A percentile compares a stretch with the other conserved stretches of the same genome.
Conservation (phyloP, 2,329 filamentous ascomycete species). For the Exophiala bonariae region DNA sequence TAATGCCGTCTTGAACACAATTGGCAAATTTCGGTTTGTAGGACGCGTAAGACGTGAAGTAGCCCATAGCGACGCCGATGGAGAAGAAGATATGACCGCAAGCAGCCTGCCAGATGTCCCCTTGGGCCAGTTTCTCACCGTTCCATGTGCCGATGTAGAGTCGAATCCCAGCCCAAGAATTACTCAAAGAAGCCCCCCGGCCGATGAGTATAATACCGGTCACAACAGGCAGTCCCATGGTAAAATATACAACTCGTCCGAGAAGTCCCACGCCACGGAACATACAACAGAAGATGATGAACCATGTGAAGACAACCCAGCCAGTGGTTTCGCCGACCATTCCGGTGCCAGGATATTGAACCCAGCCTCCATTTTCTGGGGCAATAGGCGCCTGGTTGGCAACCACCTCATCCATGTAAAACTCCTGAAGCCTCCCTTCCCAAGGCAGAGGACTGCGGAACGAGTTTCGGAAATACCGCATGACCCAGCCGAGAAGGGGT, state of each 20-base stretch:
- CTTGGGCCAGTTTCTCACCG: constrained; percentile 50
- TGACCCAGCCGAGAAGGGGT: constrained; percentile 59
- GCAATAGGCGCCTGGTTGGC: constrained; percentile 46
- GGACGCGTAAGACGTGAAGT: constrained; percentile 59
- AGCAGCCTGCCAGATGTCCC: constrained; percentile 59
- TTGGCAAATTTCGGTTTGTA: constrained; percentile 59
- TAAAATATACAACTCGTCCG: constrained; percentile 60
- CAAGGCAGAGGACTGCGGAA: constrained; percentile 58
- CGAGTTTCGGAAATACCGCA: constrained; percentile 58
- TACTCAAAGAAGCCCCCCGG: constrained; percentile 53
- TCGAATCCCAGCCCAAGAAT: constrained; percentile 53
- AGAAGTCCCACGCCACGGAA: constrained; percentile 59
- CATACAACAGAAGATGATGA: constrained; percentile 60
- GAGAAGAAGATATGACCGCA: constrained; percentile 62
- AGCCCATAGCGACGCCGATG: constrained; percentile 59
- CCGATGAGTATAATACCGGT: constrained; percentile 58
- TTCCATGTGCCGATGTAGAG: constrained; percentile 51
- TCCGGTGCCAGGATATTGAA: constrained; percentile 46
- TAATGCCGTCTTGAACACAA: constrained; percentile 58
- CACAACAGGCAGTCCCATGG: constrained; percentile 60
- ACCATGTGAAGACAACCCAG: constrained; percentile 60
- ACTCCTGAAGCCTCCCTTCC: constrained; percentile 51
- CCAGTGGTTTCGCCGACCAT: constrained; percentile 58
- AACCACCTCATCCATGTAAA: constrained; percentile 53
- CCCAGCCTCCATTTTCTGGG: constrained; percentile 41